Base-by-base conservation (phyloP, 306 rosid genomes). In the Hippophae tibetana region DNA sequence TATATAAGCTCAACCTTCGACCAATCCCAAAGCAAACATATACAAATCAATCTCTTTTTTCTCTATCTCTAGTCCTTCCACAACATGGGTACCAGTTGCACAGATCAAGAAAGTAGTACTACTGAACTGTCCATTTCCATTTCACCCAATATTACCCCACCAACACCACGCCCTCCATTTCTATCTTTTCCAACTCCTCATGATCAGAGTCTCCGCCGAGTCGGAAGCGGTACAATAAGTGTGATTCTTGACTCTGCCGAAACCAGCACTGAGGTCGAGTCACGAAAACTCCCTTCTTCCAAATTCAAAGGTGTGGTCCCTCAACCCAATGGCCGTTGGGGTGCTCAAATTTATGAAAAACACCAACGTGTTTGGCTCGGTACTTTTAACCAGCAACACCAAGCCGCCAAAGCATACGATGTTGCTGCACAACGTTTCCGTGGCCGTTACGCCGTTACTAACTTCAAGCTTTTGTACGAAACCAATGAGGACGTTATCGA, bases 291-390 rank as follows among this genome's bases (percentile, higher is more conserved):
- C 1, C 97, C 94, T 0, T 92, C 99, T 0, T 92, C 99, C 1
- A 84, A 81, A 44, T 88, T 74, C 82, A 92, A 92, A 61, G 99
- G 99, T 3, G 99, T 92, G 2, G 99, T 92, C 14, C 99, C 99
- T 0, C 99, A 92, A 59, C 99, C 99, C 5, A 92, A 92, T 67
- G 95, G 99, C 3, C 97, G 99, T 0, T 92, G 99, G 99, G 99
- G 99, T 0, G 97, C 99, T 0, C 99, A 92, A 94, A 92, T 92
- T 80, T 92, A 92, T 76, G 96, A 92, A 86, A 92, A 92, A 77
- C 99, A 92, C 62, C 96, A 88, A 72, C 80, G 99, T 6, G 99
- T 92, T 5, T 92, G 99, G 99, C 72, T 92, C 6, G 99, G 99
- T 3, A 92, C 99, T 7, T 92, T 92, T 78, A 92, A 92, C 73